Base-by-base conservation (phyloP, 805 yeast genomes). In the Lipomyces oligophaga region DNA sequence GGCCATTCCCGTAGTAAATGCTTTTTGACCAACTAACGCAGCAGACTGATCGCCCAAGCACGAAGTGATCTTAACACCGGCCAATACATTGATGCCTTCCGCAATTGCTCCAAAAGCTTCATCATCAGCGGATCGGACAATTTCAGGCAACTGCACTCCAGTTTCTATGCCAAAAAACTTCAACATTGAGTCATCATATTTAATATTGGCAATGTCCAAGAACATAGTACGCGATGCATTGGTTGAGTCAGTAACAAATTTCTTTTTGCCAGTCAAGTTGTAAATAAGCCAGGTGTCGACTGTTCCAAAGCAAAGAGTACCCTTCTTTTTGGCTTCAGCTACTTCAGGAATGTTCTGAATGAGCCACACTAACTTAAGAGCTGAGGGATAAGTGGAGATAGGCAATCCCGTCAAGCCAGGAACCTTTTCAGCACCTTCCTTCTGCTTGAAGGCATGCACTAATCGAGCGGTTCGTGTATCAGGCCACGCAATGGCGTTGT, bases 11-110 rank as follows among this genome's bases (percentile, higher is more conserved):
- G 78, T 75, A 54, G 77, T 74, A 60, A 87, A 78, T 1, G 96
- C 96, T 66, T 85, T 67, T 67, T 89, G 96, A 30, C 97, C 97
- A 40, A 88, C 95, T 51, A 90, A 67, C 1, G 97, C 93, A 1
- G 96, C 87, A 45, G 89, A 79, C 70, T 89, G 97, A 69, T 89
- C 97, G 49, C 97, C 97, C 25, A 89, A 72, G 67, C 95, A 85
- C 36, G 96, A 96, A 58, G 85, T 78, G 47, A 89, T 79, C 28
- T 96, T 95, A 22, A 81, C 72, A 36, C 76, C 80, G 41, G 73
- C 71, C 50, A 82, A 72, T 21, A 77, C 61, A 30, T 67, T 59
- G 21, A 77, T 61, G 31, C 67, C 60, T 43, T 66, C 73, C 11
- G 68, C 63, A 58, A 88, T 81, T 22, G 77, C 69, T 43, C 96